Base-by-base conservation (phyloP, 2,329 filamentous ascomycete genomes). In the Fusarium odoratissimum region DNA sequence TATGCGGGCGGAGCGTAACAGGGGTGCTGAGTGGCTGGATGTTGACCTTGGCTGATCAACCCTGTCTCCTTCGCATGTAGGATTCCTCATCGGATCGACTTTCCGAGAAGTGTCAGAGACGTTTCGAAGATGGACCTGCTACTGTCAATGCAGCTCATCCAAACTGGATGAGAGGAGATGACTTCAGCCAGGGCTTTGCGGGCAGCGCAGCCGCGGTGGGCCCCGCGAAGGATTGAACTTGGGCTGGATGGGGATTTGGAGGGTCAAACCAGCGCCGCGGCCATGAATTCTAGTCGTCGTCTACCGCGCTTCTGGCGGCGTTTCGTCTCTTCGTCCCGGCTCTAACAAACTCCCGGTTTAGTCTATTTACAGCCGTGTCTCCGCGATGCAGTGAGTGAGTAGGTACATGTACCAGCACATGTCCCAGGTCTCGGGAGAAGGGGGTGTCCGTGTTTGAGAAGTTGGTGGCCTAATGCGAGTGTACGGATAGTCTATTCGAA, bases 241-340 rank as follows among this genome's bases (percentile, higher is more conserved):
- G 64, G 54, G 60, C n/a, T 17, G 44, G 41, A 60, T 46, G 49
- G 54, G 56, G 62, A 68, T 71, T 33, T 57, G 54, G 49, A 52
- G 33, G 54, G 40, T 48, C 56, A 51, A 71, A 71, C 49, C 64
- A 67, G 45, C 54, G 52, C 64, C 52, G 30, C 48, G 41, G 38
- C 57, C 52, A 73, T 42, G 49, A 49, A 60, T 72, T 73, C 65
- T 67, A 73, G 70, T 67, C 61, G 59, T 37, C 62, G 61, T 67
- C 70, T 73, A 51, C 70, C 62, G 66, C 66, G 70, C 66, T 73
- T 73, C 70, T 73, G 70, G 70, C 70, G 70, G 61, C 63, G 62
- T 65, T 73, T 74, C 67, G 67, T 74, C 71, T 72, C 71, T 52
- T 65, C 55, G 59, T 73, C 59, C 67, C 64, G 71, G 67, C 42